Base-by-base conservation (phyloP, 495 filamentous ascomycete genomes). In the Bacidia gigantensis region DNA sequence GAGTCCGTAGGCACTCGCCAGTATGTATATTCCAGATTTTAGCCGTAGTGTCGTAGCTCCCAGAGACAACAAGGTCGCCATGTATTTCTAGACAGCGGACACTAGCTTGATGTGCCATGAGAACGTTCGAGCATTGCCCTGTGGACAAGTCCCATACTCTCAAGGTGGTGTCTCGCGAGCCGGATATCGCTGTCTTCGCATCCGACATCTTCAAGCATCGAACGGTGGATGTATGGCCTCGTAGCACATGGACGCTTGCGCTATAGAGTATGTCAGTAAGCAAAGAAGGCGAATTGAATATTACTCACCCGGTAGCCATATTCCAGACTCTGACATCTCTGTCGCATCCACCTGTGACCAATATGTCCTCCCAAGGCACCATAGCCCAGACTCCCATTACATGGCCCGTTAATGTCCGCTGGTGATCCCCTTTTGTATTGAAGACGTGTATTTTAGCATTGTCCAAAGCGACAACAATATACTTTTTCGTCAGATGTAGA, bases 341-440 rank as follows among this genome's bases (percentile, higher is more conserved):
- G 66, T 98, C 92, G 65, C 92, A 98, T 26, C 92, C 92, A 57
- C 92, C 92, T 62, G 88, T 95, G 46, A 98, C 93, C 52, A 98
- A 72, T 50, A 84, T 86, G 65, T 98, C 89, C 53, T 85, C 93
- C 86, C 89, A 95, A 12, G 92, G 93, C 50, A 98, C 89, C 90
- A 98, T 97, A 18, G 92, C 92, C 92, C 92, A 98, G 38, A 98
- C 92, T 29, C 92, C 92, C 92, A 98, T 98, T 35, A 95, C 85
- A 67, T 98, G 92, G 24, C 92, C 92, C 61, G 88, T 81, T 12
- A 98, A 74, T 2, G 88, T 96, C 65, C 86, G 88, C 62, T 88
- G 83, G 52, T 86, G 79, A 52, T 85, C 79, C 23, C 92, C 92
- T 55, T 92, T 81, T 11, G 87, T 86, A 67, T 97, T 86, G 64